Conservation (phyloP, 2,329 filamentous ascomycete genomes). For the Diaporthe amygdali region DNA sequence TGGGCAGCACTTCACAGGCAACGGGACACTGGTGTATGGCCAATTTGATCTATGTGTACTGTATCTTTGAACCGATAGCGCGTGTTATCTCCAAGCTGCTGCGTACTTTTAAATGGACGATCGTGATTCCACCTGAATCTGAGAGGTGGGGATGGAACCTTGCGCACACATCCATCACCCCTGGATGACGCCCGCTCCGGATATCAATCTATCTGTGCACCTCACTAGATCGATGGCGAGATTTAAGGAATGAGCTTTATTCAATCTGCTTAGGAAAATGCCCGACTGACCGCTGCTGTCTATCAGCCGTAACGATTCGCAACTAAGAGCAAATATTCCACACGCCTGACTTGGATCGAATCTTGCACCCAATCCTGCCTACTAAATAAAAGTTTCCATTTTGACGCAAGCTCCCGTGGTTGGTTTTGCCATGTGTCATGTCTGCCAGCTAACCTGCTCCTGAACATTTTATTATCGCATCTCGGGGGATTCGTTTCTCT, state of each 20-base stretch:
- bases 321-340: constrained; percentile 18
- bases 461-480: constrained; percentile 4
- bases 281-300: constrained; percentile 14
- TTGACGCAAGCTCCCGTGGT: constrained; percentile 6
- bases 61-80: not conserved
- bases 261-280: constrained; percentile 27
- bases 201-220: not conserved
- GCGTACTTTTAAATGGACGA: not conserved
- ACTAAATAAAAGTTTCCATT: not conserved
- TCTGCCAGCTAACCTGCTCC: not conserved
- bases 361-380: not conserved
- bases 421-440: not conserved
- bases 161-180: not conserved
- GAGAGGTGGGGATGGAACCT: not conserved
- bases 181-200: not conserved
- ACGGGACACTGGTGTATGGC: not conserved
- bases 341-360: constrained; percentile 5
- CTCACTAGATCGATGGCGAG: not conserved
- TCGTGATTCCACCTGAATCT: not conserved
- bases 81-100: not conserved
- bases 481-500: not conserved
- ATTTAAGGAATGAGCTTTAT: constrained; percentile 19
- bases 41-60: not conserved
- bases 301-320: constrained; percentile 15
- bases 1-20: not conserved